These are phyloP conservation scores for Cymbopogon flexuosus DNA, from an alignment of 202 grass and related monocot species.

Conservation along the genomic window DNA sequence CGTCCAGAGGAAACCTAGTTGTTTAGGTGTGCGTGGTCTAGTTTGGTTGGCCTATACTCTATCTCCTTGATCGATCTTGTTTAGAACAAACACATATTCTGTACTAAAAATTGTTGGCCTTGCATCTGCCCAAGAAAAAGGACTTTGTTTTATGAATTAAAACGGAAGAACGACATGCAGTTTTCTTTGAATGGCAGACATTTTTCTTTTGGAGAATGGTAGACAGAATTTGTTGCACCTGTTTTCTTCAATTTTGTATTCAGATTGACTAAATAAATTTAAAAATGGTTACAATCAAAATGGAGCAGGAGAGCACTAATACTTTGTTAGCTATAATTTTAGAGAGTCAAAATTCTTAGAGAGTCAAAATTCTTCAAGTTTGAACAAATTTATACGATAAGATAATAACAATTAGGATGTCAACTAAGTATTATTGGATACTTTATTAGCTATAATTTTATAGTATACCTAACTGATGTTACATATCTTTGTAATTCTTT, in stretches of 20 bases:
- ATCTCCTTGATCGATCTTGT: constrained; percentile 12
- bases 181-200: not conserved
- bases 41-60: constrained; percentile 36
- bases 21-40: constrained; percentile 33
- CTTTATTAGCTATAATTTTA: no score
- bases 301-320: not conserved
- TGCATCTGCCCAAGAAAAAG: not conserved
- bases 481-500: no score
- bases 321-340: not conserved
- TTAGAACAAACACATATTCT: constrained; percentile 31
- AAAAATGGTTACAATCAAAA: not conserved
- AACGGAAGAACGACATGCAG: not conserved
- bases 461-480: no score
- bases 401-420: no score
- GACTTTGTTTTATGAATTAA: not conserved
- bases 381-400: no score
- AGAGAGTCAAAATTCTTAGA: no score
- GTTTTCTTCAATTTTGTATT: not conserved
- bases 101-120: not conserved
- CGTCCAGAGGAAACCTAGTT: not conserved
- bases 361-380: no score
- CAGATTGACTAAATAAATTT: not conserved
- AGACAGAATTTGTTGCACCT: not conserved
- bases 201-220: not conserved
- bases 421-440: no score